Percentiles rank a stretch among this genome's conserved stretches.
phyloP scores from a whole-genome alignment of 345 rosid genomes.

The thale cress (Arabidopsis thaliana) region DNA sequence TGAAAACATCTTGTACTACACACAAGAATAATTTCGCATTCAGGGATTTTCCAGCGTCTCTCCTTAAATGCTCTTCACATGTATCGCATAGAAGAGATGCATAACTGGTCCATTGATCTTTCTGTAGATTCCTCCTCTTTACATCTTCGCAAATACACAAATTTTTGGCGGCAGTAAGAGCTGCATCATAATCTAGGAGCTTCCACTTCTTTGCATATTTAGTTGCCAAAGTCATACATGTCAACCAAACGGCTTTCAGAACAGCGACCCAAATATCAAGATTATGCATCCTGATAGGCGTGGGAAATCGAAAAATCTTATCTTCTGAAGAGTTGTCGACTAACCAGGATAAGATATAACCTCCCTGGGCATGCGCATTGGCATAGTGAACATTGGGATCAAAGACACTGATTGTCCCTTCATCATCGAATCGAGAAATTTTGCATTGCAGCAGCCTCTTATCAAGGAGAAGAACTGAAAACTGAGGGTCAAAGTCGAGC shows the following conservation, averaged over 20 bases:
- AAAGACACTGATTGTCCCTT: neutral
- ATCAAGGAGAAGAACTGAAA: slow-evolving; percentile 24
- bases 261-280: slow-evolving; percentile 28
- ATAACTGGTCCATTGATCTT: slow-evolving; percentile 1
- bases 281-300: slow-evolving; percentile 7
- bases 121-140: neutral
- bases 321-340: neutral
- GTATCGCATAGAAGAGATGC: neutral
- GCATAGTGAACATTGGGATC: slow-evolving; percentile 4
- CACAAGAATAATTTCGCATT: neutral
- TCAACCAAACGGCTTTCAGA: slow-evolving; percentile 3
- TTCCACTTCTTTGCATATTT: neutral
- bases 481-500: slow-evolving; percentile 10
- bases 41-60: neutral
- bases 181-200: neutral
- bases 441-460: slow-evolving; percentile 17
- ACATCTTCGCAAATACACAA: slow-evolving; percentile 9
- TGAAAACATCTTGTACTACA: slow-evolving; percentile 16
- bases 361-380: slow-evolving; percentile 19
- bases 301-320: neutral
- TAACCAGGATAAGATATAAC: slow-evolving; percentile 12
- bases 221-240: neutral
- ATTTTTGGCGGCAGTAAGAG: neutral
- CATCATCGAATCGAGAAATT: slow-evolving; percentile 10
- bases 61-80: neutral